Base-by-base conservation (phyloP, 768 basidiomycete species). In the Punctularia strigosozonata region DNA sequence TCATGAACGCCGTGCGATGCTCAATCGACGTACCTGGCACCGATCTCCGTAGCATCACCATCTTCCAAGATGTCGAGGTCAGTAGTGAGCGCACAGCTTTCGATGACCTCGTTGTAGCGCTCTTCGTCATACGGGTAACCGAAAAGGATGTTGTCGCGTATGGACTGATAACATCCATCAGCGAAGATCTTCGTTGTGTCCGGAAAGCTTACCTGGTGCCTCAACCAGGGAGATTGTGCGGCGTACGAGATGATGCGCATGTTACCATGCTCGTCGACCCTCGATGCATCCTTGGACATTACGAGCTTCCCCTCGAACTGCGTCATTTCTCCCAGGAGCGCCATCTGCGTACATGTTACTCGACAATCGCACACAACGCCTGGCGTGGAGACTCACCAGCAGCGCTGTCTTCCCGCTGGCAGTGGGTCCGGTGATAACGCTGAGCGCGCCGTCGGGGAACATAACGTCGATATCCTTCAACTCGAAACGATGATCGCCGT, bases 61-160 rank as follows among this genome's bases (percentile, higher is more conserved):
- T 91, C 80, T 41, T 92, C 86, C 2, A 97, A 57, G 8, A 90
- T 71, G 4, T 81, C 73, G 41, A 98, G 57, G 62, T 98, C 94
- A 0, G 82, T 75, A 21, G 54, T 61, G 38, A 98, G 57, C 1
- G 89, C 90, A 51, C 92, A 97, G 12, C 76, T 81, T 37, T 88
- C 79, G n/a, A 92, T 54, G 20, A 89, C 86, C 0, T 63, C 65
- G 7, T 79, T 60, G 46, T 91, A 91, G 36, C 86, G 64, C 44
- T 77, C 74, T 44, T 83, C 75, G 38, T 84, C 80, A 31, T 54
- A 61, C 28, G 58, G 60, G 40, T 55, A 55, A 6, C 73, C 75
- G 41, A 79, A 79, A n/a, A 75, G 53, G 50, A 80, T 77, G 53
- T 79, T 79, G 35, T 70, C 67, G 44, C 64, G 65, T 52, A 77